Base-by-base conservation (phyloP, 805 yeast species). In the Pichia manshurica region DNA sequence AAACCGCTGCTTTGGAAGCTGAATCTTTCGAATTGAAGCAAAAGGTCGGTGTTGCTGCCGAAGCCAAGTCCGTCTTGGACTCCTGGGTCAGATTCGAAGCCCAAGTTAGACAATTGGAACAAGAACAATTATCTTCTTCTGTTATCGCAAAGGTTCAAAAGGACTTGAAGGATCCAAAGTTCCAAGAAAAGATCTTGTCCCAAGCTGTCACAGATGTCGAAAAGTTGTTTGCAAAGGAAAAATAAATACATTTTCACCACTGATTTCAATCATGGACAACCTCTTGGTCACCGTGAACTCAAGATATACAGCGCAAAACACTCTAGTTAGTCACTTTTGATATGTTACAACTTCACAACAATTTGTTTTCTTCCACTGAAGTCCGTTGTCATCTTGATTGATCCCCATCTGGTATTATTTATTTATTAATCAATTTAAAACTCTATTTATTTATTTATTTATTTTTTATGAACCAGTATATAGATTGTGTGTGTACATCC, bases 11-110 rank as follows among this genome's bases (percentile, higher is more conserved):
- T 73, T 79, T 90, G 64, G 99, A 93, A 79, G 95, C 96, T 56
- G 80, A 88, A 73, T 81, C 91, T 48, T 93, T 90, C 65, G 95
- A 87, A 74, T 80, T 87, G 69, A 85, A 89, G 77, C 99, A 93
- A 78, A 72, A 82, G 66, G 89, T 87, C 57, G 89, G 82, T 54
- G 79, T 89, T 58, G 91, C 95, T 49, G 61, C 74, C 54, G 96
- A 89, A 77, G 98, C 98, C 64, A 89, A 86, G 76, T 74, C 93
- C 49, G 96, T 91, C 52, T 81, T 93, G 67, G 99, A 93, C 74
- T 88, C 98, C 15, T 93, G 99, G 99, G 97, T 90, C 62, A 87
- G 98, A 81, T 87, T 86, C 72, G 99, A 93, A 78, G 84, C 87
- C 59, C 89, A 88, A 68, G 93, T 90, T 59, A 91, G 97, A 77